Evolutionary conservation across 1,284 basidiomycete species (phyloP), one percentile per base, ranked within the genome.

Genomic region (Ustilago loliicola): DNA sequence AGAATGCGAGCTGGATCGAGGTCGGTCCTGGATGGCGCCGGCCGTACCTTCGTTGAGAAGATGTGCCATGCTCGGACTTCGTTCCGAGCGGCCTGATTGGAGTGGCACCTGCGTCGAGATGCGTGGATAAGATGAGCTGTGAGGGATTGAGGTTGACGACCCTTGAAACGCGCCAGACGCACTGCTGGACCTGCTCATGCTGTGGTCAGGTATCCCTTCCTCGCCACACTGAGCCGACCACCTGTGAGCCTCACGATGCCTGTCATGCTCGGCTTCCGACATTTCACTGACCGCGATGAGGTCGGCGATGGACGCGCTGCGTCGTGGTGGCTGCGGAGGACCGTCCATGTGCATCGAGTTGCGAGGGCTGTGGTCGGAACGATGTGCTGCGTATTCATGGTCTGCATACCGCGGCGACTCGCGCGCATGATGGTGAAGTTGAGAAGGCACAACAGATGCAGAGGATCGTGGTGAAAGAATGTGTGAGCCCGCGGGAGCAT

Each of bases 31-130:
- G n/a, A 79, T 34, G n/a, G 77, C 77, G 17, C 77, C 77, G 1
- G 77, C 72, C 1, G 68, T 75, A 2, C 77, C 77, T 1, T 75
- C 77, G 60, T 79, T 79, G 53, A 79, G 66, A 21, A 79, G 40
- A 52, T 79, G 65, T 5, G 72, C 77, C 77, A 79, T 79, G 60
- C 77, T 79, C 8, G 77, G 77, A 23, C 77, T 79, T 19, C 77
- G 65, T 48, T 79, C 77, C 8, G 72, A 53, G 13, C 72, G 72
- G 9, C 42, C 61, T 2, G 40, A 47, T n/a, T 76, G 65, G 19
- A 54, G 63, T 17, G 60, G 57, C 2, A 29, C 34, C 13, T 63
- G 62, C 13, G 68, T 64, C 4, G 66, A 66, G 23, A 60, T 42
- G 38, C 67, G 76, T 10, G 63, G 58, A 55, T 77, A 68, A 1